A percentile compares a stretch with the other conserved stretches of the same genome.
phyloP scores from a whole-genome alignment of 1,284 basidiomycete species.

The Microbotryum lychnidis-dioicae region DNA sequence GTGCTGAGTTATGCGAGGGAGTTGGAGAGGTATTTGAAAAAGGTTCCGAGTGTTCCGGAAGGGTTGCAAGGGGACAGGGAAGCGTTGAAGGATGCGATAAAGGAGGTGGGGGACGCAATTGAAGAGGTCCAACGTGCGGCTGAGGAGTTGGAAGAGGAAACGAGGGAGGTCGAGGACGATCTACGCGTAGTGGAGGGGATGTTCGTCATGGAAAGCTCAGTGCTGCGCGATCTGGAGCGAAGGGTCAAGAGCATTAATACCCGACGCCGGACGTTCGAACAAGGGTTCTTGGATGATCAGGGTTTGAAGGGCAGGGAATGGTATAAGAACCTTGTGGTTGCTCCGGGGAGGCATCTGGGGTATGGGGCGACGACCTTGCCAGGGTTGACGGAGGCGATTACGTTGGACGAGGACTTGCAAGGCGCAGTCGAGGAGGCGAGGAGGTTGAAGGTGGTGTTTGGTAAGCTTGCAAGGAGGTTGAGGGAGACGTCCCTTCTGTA shows the following conservation, averaged over 20 bases:
- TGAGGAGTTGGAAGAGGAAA: too few species aligned
- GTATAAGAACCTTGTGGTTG: conserved; percentile 63
- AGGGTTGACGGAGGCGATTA: conserved; percentile 40
- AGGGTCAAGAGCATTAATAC: conserved; percentile 60
- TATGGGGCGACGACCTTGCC: conserved; percentile 43
- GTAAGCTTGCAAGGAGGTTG: background rate
- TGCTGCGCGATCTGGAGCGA: too few species aligned
- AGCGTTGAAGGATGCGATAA: conserved; percentile 51
- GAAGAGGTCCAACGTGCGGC: too few species aligned
- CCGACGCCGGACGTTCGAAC: conserved; percentile 67
- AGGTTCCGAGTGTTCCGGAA: conserved; percentile 36
- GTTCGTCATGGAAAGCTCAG: too few species aligned
- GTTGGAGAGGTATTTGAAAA: background rate
- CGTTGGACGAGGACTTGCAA: conserved; percentile 33
- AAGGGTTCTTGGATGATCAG: conserved; percentile 68
- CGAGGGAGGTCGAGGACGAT: too few species aligned
- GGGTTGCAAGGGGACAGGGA: conserved; percentile 8
- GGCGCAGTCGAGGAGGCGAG: conserved; percentile 3
- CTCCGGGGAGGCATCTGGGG: conserved; percentile 56
- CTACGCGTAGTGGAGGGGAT: too few species aligned
- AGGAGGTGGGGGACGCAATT: conserved; percentile 23
- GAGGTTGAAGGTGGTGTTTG: conserved; percentile 16
- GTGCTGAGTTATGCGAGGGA: background rate
- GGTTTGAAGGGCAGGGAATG: conserved; percentile 51
- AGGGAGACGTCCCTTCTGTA: background rate